Evolutionary conservation across 495 filamentous ascomycete species (phyloP).

Genomic region (Daldinia vernicosa): DNA sequence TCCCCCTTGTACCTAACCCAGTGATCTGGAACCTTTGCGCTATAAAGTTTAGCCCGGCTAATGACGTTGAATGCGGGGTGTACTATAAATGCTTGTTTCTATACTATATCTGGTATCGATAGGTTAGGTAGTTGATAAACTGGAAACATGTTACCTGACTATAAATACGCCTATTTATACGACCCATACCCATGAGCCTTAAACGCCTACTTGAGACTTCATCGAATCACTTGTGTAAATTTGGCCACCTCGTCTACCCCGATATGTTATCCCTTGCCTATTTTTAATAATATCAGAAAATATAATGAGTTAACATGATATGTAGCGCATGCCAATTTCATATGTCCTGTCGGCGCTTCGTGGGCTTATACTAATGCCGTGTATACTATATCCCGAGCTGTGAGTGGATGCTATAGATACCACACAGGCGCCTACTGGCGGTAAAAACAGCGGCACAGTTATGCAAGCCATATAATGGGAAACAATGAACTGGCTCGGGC

Average conservation of each 20-base stretch:
- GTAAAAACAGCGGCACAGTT: neutral
- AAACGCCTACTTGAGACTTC: neutral
- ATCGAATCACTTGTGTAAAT: too few species aligned
- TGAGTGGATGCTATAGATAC: neutral
- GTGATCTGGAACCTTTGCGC: slow-evolving; percentile 17
- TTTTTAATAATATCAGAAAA: neutral
- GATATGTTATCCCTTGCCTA: neutral
- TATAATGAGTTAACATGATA: neutral
- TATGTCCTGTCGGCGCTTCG: neutral
- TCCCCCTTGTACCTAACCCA: neutral
- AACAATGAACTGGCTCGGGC: neutral
- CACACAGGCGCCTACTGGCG: neutral
- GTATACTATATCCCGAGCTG: neutral
- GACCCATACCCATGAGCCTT: neutral
- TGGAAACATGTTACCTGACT: neutral
- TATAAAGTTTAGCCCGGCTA: slow-evolving; percentile 10
- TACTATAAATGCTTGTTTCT: slow-evolving; percentile 2
- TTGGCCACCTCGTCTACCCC: too few species aligned
- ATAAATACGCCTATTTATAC: neutral
- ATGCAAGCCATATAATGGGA: neutral
- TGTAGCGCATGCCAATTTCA: neutral
- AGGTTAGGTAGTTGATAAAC: neutral
- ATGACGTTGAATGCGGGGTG: slow-evolving; percentile 30
- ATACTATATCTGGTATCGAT: neutral
- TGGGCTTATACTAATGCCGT: neutral